Evolutionary conservation across 1,284 basidiomycete genomes (phyloP), one percentile per base, ranked within the genome.

Genomic region (Malassezia dermatis): DNA sequence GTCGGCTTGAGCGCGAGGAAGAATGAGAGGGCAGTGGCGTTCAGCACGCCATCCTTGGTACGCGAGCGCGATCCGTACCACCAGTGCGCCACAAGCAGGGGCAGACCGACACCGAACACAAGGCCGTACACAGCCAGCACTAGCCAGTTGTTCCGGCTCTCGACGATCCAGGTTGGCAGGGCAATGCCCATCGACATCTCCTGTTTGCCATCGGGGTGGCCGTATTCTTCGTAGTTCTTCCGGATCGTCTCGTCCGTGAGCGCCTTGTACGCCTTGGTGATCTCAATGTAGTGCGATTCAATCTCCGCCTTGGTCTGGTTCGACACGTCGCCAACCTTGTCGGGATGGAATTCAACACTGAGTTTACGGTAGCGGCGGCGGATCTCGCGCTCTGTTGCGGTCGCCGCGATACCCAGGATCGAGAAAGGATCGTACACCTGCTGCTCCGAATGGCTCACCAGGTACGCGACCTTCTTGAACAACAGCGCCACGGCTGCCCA

Each of bases 211-310:
- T 99, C 94, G 0, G 94, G 94, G 72, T 99, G 88, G 4, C 91
- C 91, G 69, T 89, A 96, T 45, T 86, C 80, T 67, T 87, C 84
- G 77, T 85, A 85, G 76, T 99, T 99, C 71, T 87, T 84, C 45
- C 90, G 86, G 56, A 89, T 91, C 1, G 82, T 85, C 68, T 90
- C 89, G 76, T 99, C 91, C 0, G 93, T 98, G 39, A 98, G 78
- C 82, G 93, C 77, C 80, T 99, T 99, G 79, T 99, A 99, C 0
- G 94, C 94, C 76, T 98, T 99, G 23, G 94, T 98, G 41, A 99
- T 79, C 44, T 89, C 83, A 35, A 98, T 88, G 75, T 93, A 99
- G 62, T 85, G 83, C 48, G 84, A 80, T 65, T 89, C 87, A 31
- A 88, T 89, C n/a, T 84, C 81, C 67, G 95, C 93, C 53, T 86